Percentiles rank a stretch among this genome's conserved stretches.
These are phyloP conservation scores for Kodamaea sp. DNA, from an alignment of 1,139 yeast genomes.

Conservation along the genomic window DNA sequence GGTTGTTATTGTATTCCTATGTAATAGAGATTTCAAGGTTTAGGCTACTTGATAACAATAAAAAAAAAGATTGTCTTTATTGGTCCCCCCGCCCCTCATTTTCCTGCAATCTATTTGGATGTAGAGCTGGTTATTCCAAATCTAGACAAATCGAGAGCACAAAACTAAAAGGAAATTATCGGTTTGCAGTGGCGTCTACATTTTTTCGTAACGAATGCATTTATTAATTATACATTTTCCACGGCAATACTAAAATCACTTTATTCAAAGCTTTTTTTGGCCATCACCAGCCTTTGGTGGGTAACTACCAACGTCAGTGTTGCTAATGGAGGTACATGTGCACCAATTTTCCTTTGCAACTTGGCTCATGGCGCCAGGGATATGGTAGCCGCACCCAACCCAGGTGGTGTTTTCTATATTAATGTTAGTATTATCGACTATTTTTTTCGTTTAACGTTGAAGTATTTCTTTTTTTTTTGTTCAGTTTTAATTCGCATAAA, in stretches of 20 bases:
- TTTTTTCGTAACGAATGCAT: background rate
- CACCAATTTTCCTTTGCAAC: constrained; percentile 37
- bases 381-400: constrained; percentile 47
- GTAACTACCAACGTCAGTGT: constrained; percentile 9
- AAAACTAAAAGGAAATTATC: too few species aligned
- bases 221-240: background rate
- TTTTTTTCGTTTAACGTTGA: background rate
- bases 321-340: constrained; percentile 19
- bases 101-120: too few species aligned
- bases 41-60: too few species aligned
- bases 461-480: background rate
- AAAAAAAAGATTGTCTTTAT: too few species aligned
- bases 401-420: constrained; percentile 30
- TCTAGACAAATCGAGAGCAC: too few species aligned
- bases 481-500: background rate
- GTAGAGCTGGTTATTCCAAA: too few species aligned
- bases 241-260: background rate
- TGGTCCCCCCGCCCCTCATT: too few species aligned
- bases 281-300: constrained; percentile 16
- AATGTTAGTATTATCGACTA: constrained; percentile 1
- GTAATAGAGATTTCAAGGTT: too few species aligned
- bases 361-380: constrained; percentile 36
- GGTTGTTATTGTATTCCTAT: too few species aligned
- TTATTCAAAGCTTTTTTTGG: background rate
- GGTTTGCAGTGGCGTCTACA: background rate